Evolutionary conservation across 2,329 filamentous ascomycete species (phyloP), one percentile per base, ranked within the genome.

Genomic region (Dryadomyces sulphureus): DNA sequence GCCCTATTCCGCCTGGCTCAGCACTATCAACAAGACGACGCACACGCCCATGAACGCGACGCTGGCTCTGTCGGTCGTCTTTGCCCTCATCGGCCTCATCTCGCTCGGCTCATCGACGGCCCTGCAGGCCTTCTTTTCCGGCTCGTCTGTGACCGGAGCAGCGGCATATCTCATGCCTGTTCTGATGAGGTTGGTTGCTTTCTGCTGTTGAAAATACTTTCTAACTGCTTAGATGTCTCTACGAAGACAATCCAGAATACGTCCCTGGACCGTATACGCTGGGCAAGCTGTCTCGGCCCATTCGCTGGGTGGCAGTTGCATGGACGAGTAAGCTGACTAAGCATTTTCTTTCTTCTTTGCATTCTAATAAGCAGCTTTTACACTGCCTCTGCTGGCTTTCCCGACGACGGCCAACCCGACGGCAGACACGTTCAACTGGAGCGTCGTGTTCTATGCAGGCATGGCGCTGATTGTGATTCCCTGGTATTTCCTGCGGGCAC

Each of bases 401-500:
- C 46, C 46, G 11, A 40, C 41, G 19, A 47, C 41, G 2, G 25
- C 41, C 8, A 19, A 44, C 8, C 46, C 46, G 27, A 35, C n/a
- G 2, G 46, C 41, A 1, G 30, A 34, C 12, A 47, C 46, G 9
- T 47, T 47, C 30, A 47, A 47, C 41, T 47, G 46, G 46, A 47
- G 46, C 41, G 36, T 47, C 3, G 46, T 47, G 4, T 47, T 47
- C 8, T 44, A 47, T 11, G 25, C 20, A 6, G 46, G 41, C 20
- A 35, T 47, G 41, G 16, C 20, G 2, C 16, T 22, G 7, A 20
- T 47, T 11, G 25, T 47, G 2, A 20, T 47, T 7, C 46, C 46
- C 1, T 47, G 46, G 46, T 47, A 41, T 27, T 44, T 20, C 36
- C 16, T 47, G 1, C 41, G 36, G 19, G 46, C 46, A 7, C 38